Conservation (phyloP, 768 basidiomycete genomes). For the Mrakia gelida region DNA sequence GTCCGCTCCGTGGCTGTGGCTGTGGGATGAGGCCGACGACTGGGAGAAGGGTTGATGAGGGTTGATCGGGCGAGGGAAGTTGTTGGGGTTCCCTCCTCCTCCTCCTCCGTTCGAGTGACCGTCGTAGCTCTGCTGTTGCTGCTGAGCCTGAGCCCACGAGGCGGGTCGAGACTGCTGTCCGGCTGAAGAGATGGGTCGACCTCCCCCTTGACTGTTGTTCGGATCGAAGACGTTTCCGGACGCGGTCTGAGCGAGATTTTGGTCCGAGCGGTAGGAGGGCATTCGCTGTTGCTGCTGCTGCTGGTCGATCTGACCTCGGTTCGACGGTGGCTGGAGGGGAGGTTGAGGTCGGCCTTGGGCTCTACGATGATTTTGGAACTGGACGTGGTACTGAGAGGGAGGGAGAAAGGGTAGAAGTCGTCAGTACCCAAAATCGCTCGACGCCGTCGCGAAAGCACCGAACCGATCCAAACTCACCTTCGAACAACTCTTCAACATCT, state of each 20-base stretch:
- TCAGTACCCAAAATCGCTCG: not conserved
- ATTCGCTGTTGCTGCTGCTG: not conserved
- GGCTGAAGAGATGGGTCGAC: not conserved
- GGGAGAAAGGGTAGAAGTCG: not conserved
- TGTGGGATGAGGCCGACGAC: not conserved
- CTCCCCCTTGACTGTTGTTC: not conserved
- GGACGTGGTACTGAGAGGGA: conserved; percentile 22
- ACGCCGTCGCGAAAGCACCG: not conserved
- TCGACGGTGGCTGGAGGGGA: conserved; percentile 2
- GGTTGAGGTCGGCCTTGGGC: conserved; percentile 6
- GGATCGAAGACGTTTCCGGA: not conserved
- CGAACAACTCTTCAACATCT: conserved; percentile 92
- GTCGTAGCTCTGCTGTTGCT: conserved; percentile 7
- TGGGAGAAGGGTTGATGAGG: conserved; percentile 13
- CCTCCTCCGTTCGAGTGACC: not conserved
- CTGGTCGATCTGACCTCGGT: not conserved
- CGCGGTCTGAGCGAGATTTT: not conserved
- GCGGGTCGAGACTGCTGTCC: not conserved
- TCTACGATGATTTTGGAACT: conserved; percentile 28
- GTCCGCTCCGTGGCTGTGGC: not conserved
- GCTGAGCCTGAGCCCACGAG: conserved; percentile 14
- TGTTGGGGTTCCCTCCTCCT: not conserved
- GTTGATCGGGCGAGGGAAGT: not conserved
- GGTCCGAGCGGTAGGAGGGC: conserved; percentile 21
- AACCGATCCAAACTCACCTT: conserved; percentile 42